Evolutionary conservation across 768 basidiomycete species (phyloP).

Genomic region (Hygrocybe coccinea): DNA sequence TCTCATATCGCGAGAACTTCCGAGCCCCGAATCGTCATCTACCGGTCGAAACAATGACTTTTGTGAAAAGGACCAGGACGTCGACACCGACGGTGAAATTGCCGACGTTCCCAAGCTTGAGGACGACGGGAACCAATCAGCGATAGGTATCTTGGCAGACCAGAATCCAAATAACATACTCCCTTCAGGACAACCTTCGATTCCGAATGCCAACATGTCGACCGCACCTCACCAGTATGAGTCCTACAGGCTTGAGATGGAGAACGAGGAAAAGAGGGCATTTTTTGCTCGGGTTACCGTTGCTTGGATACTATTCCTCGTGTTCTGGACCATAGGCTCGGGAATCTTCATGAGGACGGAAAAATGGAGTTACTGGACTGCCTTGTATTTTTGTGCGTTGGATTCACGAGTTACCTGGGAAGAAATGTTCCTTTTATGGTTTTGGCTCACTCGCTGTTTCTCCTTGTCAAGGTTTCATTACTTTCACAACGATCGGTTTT

Average conservation of each 20-base stretch:
- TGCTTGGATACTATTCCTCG: conserved; percentile 56
- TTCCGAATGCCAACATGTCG: neutral
- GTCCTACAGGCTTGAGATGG: conserved; percentile 26
- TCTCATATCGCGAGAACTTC: neutral
- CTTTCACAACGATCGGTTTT: conserved; percentile 76
- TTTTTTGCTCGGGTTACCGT: conserved; percentile 52
- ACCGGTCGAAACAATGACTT: neutral
- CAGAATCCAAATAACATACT: neutral
- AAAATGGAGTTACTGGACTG: conserved; percentile 56
- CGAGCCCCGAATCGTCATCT: neutral
- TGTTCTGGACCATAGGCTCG: conserved; percentile 79
- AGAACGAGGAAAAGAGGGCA: conserved; percentile 49
- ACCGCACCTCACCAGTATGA: conserved; percentile 19
- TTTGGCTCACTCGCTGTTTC: neutral
- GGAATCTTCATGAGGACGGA: conserved; percentile 67
- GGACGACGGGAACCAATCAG: neutral
- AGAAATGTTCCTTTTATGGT: neutral
- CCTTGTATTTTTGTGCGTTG: conserved; percentile 68
- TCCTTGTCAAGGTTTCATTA: conserved; percentile 50
- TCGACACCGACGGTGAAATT: neutral
- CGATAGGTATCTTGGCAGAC: neutral
- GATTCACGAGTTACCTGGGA: neutral
- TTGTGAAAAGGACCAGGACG: no score
- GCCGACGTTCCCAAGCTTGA: neutral
- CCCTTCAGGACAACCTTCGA: no score